phyloP scores from a whole-genome alignment of 306 rosid species.

The Dalbergia cultrata region DNA sequence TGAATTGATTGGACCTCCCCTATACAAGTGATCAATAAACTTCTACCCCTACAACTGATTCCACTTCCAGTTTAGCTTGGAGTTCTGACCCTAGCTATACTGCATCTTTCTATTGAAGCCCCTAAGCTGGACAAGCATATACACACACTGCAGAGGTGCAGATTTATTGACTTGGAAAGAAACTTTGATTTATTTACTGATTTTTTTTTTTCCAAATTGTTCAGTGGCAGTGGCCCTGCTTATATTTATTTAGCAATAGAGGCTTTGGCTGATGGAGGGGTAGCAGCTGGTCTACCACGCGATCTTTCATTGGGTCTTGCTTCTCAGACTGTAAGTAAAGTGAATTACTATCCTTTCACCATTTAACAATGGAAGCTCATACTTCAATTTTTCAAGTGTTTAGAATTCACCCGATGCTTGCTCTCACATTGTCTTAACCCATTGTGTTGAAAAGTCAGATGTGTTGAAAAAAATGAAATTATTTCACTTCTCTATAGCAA shows the following conservation, averaged over 20 bases:
- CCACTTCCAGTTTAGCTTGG: not conserved
- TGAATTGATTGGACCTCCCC: conserved; percentile 13
- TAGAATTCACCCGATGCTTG: conserved; percentile 24
- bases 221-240: conserved; percentile 99
- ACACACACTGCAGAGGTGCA: not conserved
- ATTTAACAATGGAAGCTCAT: conserved; percentile 23
- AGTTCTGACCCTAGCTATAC: conserved; percentile 3
- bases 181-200: conserved; percentile 15
- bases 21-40: conserved; percentile 24
- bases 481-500: conserved; percentile 11
- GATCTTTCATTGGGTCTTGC: conserved; percentile 90
- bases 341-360: conserved; percentile 29
- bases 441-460: conserved; percentile 29
- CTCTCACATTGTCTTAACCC: conserved; percentile 3
- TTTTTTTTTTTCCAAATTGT: conserved; percentile 42
- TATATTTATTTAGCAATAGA: conserved; percentile 89
- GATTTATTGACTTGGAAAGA: conserved; percentile 8
- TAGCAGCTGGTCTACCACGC: conserved; percentile 97
- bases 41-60: conserved; percentile 12
- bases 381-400: not conserved
- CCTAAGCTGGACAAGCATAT: not conserved
- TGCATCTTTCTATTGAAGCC: not conserved
- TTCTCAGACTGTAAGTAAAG: conserved; percentile 90
- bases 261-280: conserved; percentile 99
- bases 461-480: not conserved